Base-by-base conservation (phyloP, 1,284 basidiomycete species). In the Trichosporon sp. region DNA sequence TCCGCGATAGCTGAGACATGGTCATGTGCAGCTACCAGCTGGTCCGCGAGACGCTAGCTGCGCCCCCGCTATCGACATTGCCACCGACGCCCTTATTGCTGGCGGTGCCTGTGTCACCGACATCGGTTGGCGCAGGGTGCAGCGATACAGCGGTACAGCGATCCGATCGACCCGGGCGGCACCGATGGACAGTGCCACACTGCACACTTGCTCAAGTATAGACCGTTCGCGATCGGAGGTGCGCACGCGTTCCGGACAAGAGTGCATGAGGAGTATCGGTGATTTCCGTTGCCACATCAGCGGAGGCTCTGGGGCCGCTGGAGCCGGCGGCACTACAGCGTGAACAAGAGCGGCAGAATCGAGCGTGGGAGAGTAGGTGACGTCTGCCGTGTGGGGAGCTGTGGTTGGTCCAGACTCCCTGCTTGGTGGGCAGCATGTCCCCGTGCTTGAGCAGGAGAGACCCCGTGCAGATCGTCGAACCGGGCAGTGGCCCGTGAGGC, bases 301-400 rank as follows among this genome's bases (percentile, higher is more conserved):
- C 59, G 59, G 32, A 8, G 59, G 59, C 31, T 7, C 16, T n/a
- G 59, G 59, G 59, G 59, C 32, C 32, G 21, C 31, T 35, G 59
- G 32, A 35, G 31, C 59, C 59, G 59, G 59, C 59, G 59, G 59
- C 16, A 63, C 14, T 14, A 32, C 4, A 8, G 31, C 12, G 26
- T 3, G 21, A 10, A 21, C 2, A 26, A 12, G 54, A 26, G 19
- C 19, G 51, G 51, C 21, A 31, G 21, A n/a, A 11, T 11, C 19
- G 56, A 35, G 14, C 59, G 59, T 63, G 59, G 59, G 59, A 63
- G 59, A 63, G 31, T 63, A 63, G 59, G 59, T 63, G 59, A 63
- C 59, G 59, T 63, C 59, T 32, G 14, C 59, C 32, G 2, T 37
- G 6, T n/a, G 8, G 31, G 31, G 31, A 11, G 32, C 59, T 35